phyloP scores from a whole-genome alignment of 306 rosid species.

The Dryas octopetala region DNA sequence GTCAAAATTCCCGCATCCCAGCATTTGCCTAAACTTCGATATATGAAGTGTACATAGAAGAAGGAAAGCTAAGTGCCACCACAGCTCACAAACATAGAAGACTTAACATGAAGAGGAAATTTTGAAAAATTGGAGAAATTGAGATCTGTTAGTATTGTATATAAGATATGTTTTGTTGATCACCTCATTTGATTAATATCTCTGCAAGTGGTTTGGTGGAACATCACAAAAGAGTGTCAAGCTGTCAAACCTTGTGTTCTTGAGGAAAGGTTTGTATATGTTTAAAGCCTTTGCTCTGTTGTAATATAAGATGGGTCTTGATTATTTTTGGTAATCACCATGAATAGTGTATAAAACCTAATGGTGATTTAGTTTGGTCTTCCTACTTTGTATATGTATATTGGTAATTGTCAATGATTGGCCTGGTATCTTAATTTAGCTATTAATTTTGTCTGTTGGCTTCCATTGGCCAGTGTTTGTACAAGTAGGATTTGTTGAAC shows the following conservation, averaged over 20 bases:
- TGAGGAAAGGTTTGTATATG: slow-evolving; percentile 45
- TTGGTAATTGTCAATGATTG: slow-evolving; percentile 11
- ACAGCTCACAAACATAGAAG: slow-evolving; percentile 32
- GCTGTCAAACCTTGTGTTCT: slow-evolving; percentile 49
- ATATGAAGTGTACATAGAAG: slow-evolving; percentile 72
- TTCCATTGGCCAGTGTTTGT: too few relatives aligned
- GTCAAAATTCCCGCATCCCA: slow-evolving; percentile 80
- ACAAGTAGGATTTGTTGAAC: too few relatives aligned
- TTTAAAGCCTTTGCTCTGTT: slow-evolving; percentile 36
- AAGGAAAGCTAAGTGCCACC: slow-evolving; percentile 53
- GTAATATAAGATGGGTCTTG: slow-evolving; percentile 43
- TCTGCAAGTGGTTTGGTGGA: slow-evolving; percentile 37
- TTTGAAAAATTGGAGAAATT: slow-evolving; percentile 30
- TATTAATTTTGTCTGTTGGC: too few relatives aligned
- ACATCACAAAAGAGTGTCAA: slow-evolving; percentile 16
- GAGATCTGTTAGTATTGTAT: slow-evolving; percentile 40
- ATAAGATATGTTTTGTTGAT: slow-evolving; percentile 37
- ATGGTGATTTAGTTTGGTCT: slow-evolving; percentile 32
- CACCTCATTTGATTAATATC: slow-evolving; percentile 27
- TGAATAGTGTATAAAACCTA: slow-evolving; percentile 46
- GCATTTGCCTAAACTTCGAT: slow-evolving; percentile 61
- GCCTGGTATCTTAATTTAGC: too few relatives aligned
- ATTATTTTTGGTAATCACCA: slow-evolving; percentile 45
- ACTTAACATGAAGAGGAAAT: slow-evolving; percentile 44
- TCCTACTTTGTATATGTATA: slow-evolving; percentile 43